A percentile compares a stretch with the other conserved stretches of the same genome.
Evolutionary conservation across 441 rosid species (phyloP).

Genomic region (Adansonia madagascariensis): DNA sequence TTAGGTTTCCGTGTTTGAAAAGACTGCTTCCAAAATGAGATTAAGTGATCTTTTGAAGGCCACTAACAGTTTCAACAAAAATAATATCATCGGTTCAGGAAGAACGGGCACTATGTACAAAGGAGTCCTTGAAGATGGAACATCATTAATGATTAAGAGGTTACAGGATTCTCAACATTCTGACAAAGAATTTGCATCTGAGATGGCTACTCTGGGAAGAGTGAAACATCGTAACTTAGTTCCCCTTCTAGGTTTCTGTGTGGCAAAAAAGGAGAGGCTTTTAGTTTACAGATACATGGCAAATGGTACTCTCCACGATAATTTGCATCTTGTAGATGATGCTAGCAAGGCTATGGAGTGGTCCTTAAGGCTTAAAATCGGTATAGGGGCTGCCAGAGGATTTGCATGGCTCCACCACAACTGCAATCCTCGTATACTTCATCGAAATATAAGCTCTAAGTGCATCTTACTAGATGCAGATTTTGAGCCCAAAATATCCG

Average conservation of each 20-base stretch:
- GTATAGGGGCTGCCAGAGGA: conserved; percentile 74
- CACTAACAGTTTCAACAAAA: conserved; percentile 72
- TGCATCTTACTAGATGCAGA: conserved; percentile 75
- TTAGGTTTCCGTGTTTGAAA: conserved; percentile 88
- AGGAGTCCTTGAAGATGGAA: conserved; percentile 74
- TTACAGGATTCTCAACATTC: conserved; percentile 81
- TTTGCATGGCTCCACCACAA: conserved; percentile 95
- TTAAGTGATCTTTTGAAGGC: conserved; percentile 81
- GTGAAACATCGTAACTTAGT: conserved; percentile 80
- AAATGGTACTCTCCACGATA: conserved; percentile 68
- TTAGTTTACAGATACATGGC: conserved; percentile 76
- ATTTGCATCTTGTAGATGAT: conserved; percentile 51
- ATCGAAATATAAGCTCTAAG: conserved; percentile 86
- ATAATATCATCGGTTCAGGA: conserved; percentile 73
- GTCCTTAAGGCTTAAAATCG: conserved; percentile 81
- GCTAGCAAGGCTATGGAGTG: conserved; percentile 61
- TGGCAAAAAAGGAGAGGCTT: conserved; percentile 70
- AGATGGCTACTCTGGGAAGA: conserved; percentile 79
- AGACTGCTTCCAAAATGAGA: conserved; percentile 69
- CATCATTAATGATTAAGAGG: conserved; percentile 74
- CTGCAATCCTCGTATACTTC: conserved; percentile 88
- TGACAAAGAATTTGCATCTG: conserved; percentile 67
- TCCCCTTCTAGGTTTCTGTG: conserved; percentile 84
- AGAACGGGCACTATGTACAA: conserved; percentile 80
- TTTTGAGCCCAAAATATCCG: conserved; percentile 83